Evolutionary conservation across 2,329 filamentous ascomycete species (phyloP).

Genomic region (Cercospora nicotianae): DNA sequence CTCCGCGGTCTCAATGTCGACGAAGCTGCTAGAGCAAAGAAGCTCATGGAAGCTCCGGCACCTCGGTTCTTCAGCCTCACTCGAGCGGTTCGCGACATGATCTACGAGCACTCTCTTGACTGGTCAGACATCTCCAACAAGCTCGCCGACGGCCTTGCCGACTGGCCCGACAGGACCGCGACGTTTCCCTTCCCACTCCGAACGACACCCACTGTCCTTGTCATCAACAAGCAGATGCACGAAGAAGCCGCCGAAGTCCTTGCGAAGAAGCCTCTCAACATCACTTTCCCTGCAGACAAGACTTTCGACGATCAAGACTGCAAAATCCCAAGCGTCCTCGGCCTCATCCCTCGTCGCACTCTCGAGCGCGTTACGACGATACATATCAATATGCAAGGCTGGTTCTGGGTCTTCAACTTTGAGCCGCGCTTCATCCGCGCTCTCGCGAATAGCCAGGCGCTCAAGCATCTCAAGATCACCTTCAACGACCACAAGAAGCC

Average conservation of each 20-base stretch:
- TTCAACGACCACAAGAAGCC: slow-evolving; percentile 29
- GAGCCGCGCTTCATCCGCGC: slow-evolving; percentile 18
- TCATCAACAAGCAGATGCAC: slow-evolving; percentile 40
- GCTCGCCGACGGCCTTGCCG: slow-evolving; percentile 20
- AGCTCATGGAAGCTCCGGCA: slow-evolving; percentile 25
- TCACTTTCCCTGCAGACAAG: slow-evolving; percentile 23
- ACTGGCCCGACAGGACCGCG: slow-evolving; percentile 20
- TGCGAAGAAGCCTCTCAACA: slow-evolving; percentile 33
- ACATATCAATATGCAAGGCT: slow-evolving; percentile 30
- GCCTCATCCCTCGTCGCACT: slow-evolving; percentile 29
- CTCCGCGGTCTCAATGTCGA: slow-evolving; percentile 28
- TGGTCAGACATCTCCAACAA: slow-evolving; percentile 28
- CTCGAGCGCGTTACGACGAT: slow-evolving; percentile 30
- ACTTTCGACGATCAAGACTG: slow-evolving; percentile 7
- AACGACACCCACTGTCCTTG: slow-evolving; percentile 38
- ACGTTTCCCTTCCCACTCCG: slow-evolving; percentile 14
- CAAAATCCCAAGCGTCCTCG: slow-evolving; percentile 23
- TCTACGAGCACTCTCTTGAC: slow-evolving; percentile 32
- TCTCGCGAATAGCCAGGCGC: slow-evolving; percentile 19
- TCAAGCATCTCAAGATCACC: slow-evolving; percentile 26
- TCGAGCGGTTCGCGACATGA: slow-evolving; percentile 31
- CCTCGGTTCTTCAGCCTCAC: slow-evolving; percentile 32
- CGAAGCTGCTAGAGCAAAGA: slow-evolving; percentile 29
- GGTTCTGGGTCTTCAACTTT: slow-evolving; percentile 33
- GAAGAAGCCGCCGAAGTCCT: slow-evolving; percentile 35